Base-by-base conservation (phyloP, 352 stramenopile species). In the Phytopythium aichiense region DNA sequence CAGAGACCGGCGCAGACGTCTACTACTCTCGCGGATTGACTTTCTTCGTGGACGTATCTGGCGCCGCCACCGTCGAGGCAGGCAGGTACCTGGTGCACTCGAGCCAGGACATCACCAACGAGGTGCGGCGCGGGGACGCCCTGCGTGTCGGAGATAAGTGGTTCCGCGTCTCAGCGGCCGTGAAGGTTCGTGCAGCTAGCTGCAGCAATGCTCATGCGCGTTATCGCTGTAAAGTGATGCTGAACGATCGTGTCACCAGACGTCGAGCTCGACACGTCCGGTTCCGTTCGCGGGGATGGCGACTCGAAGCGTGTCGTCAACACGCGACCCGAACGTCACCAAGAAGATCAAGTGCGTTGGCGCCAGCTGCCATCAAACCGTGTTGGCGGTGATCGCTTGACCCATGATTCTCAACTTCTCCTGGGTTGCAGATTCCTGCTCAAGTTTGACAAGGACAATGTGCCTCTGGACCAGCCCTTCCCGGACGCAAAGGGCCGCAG, bases 391-490 rank as follows among this genome's bases (percentile, higher is more conserved):
- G 28, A 23, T 15, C 6, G 12, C 16, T 35, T 23, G 7, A 12
- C 7, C 2, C 5, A 25, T 28, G 7, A 8, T 18, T 2, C 18
- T 49, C 7, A 0, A 15, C 42, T 25, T 16, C 0, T 49, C 0
- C 20, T 49, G 42, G 7, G 43, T 22, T 28, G 56, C 31, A 86
- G 80, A 35, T 95, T 88, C 64, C 79, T 89, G 72, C 79, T 93
- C 60, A 91, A 92, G 65, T 91, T 95, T 57, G 86, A 95, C 66
- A 83, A 90, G 54, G 81, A 92, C 16, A 76, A 91, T 35, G 57
- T 95, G n/a, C 81, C 86, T 9, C 55, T 95, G 52, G 86, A 95
- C 58, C 73, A 84, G 18, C 79, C 86, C 2, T 94, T 88, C 56
- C 86, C 86, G 8, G 86, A 94, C 56, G 68, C 81, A 33, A 88